These are phyloP conservation scores for Ogataea nitratoaversa DNA, from an alignment of 805 yeast genomes.

Conservation along the genomic window DNA sequence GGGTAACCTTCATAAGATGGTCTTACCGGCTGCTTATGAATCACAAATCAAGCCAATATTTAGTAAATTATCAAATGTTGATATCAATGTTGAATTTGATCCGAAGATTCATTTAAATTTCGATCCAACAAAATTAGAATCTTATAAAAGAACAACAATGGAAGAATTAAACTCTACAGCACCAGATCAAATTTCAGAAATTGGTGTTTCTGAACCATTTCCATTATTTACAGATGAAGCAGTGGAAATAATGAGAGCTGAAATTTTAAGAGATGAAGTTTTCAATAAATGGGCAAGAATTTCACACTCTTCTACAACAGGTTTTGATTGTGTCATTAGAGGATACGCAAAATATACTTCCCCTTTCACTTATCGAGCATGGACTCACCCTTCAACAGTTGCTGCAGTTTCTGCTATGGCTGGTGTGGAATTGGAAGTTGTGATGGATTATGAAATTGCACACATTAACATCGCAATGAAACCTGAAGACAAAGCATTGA, in stretches of 20 bases:
- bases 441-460: slow-evolving; percentile 58
- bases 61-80: slow-evolving; percentile 14
- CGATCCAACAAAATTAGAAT: slow-evolving; percentile 32
- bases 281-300: slow-evolving; percentile 42
- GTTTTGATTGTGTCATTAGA: slow-evolving; percentile 45
- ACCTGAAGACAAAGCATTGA: slow-evolving; percentile 31
- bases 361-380: slow-evolving; percentile 52
- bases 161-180: slow-evolving; percentile 45
- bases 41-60: slow-evolving; percentile 30
- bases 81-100: slow-evolving; percentile 32
- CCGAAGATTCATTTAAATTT: slow-evolving; percentile 37
- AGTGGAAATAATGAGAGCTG: slow-evolving; percentile 53
- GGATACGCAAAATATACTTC: slow-evolving; percentile 45
- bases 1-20: slow-evolving; percentile 35
- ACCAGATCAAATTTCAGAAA: slow-evolving; percentile 45
- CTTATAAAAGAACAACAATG: slow-evolving; percentile 40
- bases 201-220: slow-evolving; percentile 58
- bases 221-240: slow-evolving; percentile 61
- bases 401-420: slow-evolving; percentile 55
- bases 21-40: slow-evolving; percentile 33
- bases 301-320: slow-evolving; percentile 41
- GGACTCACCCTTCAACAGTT: slow-evolving; percentile 55
- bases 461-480: slow-evolving; percentile 48
- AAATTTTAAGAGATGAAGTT: slow-evolving; percentile 43
- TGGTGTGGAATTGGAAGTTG: slow-evolving; percentile 48